phyloP scores from a whole-genome alignment of 2,329 filamentous ascomycete genomes.

The Colletotrichum melonis region DNA sequence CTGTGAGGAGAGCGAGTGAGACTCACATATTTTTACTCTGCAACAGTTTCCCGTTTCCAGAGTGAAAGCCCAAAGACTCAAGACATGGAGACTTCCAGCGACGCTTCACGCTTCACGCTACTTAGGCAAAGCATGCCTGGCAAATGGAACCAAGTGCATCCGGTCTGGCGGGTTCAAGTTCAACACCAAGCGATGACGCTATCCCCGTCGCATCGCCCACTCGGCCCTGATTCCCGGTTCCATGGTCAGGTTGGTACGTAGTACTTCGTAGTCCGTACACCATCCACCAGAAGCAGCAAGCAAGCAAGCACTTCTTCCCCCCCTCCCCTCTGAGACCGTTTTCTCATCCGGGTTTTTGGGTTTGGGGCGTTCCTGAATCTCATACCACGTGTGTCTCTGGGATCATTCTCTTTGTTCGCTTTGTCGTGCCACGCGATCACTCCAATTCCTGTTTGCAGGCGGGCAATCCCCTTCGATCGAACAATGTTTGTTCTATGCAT shows the following conservation, averaged over 20 bases:
- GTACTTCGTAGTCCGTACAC: too few species aligned
- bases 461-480: background rate
- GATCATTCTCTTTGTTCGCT: background rate
- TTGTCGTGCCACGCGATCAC: background rate
- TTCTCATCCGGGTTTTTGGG: background rate
- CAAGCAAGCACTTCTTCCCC: background rate
- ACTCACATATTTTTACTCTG: too few species aligned
- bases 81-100: background rate
- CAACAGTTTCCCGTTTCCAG: background rate
- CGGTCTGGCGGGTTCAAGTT: background rate
- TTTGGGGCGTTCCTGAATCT: background rate
- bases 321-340: conserved; percentile 8
- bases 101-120: background rate
- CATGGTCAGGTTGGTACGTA: background rate
- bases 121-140: background rate
- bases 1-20: background rate
- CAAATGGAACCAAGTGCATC: background rate
- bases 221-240: conserved; percentile 4
- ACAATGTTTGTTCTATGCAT: background rate
- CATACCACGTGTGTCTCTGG: conserved; percentile 24
- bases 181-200: conserved; percentile 6
- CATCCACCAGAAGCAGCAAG: background rate
- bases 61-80: background rate
- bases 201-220: conserved; percentile 19
- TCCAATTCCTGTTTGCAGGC: background rate